These are phyloP conservation scores for Alternaria alternata DNA, from an alignment of 2,329 filamentous ascomycete genomes.

Conservation along the genomic window DNA sequence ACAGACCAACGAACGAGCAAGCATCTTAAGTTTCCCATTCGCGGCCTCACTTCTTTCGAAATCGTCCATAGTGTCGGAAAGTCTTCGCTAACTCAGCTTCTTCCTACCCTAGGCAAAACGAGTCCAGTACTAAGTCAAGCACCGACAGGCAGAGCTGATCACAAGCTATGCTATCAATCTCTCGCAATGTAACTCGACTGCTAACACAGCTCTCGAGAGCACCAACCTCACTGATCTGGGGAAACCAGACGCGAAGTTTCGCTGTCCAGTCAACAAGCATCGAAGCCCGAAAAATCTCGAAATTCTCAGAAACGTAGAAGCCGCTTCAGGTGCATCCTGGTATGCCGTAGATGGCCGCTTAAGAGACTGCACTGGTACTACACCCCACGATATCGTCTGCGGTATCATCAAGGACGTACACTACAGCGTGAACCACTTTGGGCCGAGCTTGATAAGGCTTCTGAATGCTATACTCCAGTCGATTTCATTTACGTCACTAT, in stretches of 20 bases:
- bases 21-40: too few species aligned
- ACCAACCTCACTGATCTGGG: not conserved
- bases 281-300: slow-evolving; percentile 53
- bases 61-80: not conserved
- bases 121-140: slow-evolving; percentile 1
- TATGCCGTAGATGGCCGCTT: slow-evolving; percentile 31
- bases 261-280: slow-evolving; percentile 59
- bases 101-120: slow-evolving; percentile 2
- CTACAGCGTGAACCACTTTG: slow-evolving; percentile 61
- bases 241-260: slow-evolving; percentile 8
- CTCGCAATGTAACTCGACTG: too few species aligned
- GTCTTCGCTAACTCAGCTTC: slow-evolving; percentile 1
- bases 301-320: slow-evolving; percentile 53
- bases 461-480: not conserved
- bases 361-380: slow-evolving; percentile 2
- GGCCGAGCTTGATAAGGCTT: slow-evolving; percentile 44
- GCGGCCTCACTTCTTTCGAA: not conserved
- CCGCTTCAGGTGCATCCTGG: slow-evolving; percentile 60
- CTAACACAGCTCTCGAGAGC: not conserved
- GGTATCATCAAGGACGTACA: slow-evolving; percentile 41
- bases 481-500: slow-evolving; percentile 6
- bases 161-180: too few species aligned
- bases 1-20: too few species aligned
- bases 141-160: not conserved
- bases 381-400: slow-evolving; percentile 6